Conservation (phyloP, 179 eudicot species). For the Corrigiola litoralis region DNA sequence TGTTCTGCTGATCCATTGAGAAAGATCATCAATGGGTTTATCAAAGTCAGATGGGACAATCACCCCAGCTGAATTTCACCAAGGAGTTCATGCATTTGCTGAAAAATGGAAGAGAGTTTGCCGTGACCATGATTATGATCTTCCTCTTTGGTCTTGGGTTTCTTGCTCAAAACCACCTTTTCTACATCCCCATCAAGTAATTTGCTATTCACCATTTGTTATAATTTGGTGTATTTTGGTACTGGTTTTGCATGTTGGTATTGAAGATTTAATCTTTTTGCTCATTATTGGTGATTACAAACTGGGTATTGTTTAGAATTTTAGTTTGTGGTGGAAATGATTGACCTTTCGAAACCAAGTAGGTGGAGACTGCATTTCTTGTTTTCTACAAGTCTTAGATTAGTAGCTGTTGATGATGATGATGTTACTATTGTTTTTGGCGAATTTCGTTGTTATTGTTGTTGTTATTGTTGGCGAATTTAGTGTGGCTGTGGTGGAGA, state of each 20-base stretch:
- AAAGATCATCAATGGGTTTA: constrained; percentile 5
- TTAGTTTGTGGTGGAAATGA: too few relatives aligned
- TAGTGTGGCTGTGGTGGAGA: too few relatives aligned
- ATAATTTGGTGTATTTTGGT: too few relatives aligned
- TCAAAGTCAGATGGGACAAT: constrained; percentile 59
- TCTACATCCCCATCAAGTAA: constrained; percentile 34
- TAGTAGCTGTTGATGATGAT: too few relatives aligned
- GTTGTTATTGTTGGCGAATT: too few relatives aligned
- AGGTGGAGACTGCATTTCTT: too few relatives aligned
- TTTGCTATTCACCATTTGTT: neutral
- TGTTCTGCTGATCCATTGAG: constrained; percentile 6
- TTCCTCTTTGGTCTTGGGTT: constrained; percentile 71
- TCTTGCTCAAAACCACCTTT: constrained; percentile 31
- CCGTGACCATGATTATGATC: constrained; percentile 22
- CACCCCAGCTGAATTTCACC: constrained; percentile 35
- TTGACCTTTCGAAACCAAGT: too few relatives aligned
- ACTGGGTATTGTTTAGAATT: too few relatives aligned
- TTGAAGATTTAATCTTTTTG: neutral
- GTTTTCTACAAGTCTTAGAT: too few relatives aligned
- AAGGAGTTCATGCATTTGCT: constrained; percentile 42
- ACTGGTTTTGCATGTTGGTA: neutral
- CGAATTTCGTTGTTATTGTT: too few relatives aligned
- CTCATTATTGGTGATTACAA: neutral
- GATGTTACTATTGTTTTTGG: too few relatives aligned
- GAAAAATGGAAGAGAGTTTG: constrained; percentile 51